Conservation (phyloP, 2,329 filamentous ascomycete species). For the Cryphonectria nitschkei region DNA sequence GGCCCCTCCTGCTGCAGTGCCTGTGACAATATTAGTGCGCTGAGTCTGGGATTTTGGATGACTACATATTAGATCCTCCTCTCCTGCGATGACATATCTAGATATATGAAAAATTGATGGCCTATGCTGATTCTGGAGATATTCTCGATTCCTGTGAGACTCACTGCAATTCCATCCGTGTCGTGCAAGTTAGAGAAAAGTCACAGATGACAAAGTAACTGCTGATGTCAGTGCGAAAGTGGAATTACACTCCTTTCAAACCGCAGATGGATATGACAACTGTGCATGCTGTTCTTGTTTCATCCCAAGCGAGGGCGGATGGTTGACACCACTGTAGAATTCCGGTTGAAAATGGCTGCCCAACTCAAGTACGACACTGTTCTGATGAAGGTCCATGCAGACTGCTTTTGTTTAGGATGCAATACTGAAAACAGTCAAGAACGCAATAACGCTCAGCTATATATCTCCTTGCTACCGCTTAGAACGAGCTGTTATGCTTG, state of each 20-base stretch:
- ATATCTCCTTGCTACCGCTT: not conserved
- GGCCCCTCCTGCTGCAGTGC: not conserved
- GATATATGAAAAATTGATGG: not conserved
- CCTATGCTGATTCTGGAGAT: not conserved
- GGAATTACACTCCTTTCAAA: not conserved
- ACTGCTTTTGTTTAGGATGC: no score
- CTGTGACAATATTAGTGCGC: not conserved
- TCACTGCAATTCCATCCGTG: not conserved
- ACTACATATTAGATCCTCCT: not conserved
- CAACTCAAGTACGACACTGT: no score
- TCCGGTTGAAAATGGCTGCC: not conserved
- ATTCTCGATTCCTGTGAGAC: not conserved
- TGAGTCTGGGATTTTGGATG: not conserved
- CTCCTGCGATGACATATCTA: not conserved
- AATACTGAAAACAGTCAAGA: no score
- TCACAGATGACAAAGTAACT: not conserved
- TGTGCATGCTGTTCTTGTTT: not conserved
- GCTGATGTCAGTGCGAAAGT: not conserved
- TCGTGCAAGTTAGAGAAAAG: not conserved
- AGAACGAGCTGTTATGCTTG: no score
- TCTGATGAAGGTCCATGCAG: no score
- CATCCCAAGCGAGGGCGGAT: not conserved
- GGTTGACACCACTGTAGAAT: not conserved
- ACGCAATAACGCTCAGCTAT: no score
- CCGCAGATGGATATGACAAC: not conserved